Evolutionary conservation across 148 eudicot species (phyloP), one percentile per base, ranked within the genome.

Genomic region (Rheum nobile): DNA sequence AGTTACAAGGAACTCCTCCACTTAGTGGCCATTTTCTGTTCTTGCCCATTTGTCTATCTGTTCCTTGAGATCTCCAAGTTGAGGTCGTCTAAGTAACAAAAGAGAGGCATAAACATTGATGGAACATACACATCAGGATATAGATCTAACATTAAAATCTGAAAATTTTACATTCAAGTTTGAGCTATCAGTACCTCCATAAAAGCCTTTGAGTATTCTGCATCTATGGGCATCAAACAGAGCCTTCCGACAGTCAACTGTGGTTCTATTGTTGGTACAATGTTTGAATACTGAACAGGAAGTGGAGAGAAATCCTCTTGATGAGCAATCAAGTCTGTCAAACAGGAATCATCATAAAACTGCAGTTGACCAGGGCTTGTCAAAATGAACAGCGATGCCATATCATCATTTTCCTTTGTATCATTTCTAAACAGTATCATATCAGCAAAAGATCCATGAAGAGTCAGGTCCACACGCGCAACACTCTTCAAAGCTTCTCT

Each of bases 381-480:
- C 83, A 96, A 71, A 43, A 96, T 79, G 79, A 96, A 87, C 59
- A 96, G 59, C 42, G 99, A 84, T 57, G 90, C 79, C 26, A 75
- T 75, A 41, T 84, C 80, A 74, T 63, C 73, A 71, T 72, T 75
- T 43, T 84, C 88, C 2, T 52, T 76, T 41, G 85, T 76, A 82
- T 77, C 76, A 72, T 67, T 87, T 71, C 85, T 83, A 76, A 88
- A 82, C 76, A 89, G 73, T 69, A 84, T 82, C 83, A 90, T 79
- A 84, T 96, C 99, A 38, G 94, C 93, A 84, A 88, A 96, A 71
- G 96, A 90, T 72, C 99, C 99, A 77, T 84, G 77, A 78, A 96
- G 96, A 28, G 92, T 79, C 73, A 96, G 88, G 85, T 96, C 94
- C 71, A 87, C 79, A 55, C 97, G 94, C 21, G 74, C 79, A 52